A percentile compares a stretch with the other conserved stretches of the same genome.
phyloP scores from a whole-genome alignment of 2,329 filamentous ascomycete genomes.

The Pseudogymnoascus sp. region DNA sequence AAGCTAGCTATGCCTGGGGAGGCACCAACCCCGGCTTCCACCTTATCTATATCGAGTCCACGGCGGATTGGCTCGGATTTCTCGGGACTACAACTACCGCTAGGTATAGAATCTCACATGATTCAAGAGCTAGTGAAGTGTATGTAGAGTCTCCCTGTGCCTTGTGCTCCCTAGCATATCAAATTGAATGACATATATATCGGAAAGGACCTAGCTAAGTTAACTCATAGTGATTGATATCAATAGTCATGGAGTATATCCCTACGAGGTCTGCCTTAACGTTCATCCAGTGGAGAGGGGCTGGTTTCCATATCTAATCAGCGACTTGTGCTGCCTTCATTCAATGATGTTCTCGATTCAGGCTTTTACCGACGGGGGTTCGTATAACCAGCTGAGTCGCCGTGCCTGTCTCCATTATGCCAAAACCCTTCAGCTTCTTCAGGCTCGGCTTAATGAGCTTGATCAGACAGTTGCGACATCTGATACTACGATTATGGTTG shows the following conservation, averaged over 20 bases:
- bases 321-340: neutral
- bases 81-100: neutral
- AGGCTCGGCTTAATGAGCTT: neutral
- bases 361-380: neutral
- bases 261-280: neutral
- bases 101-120: neutral
- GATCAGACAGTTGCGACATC: neutral
- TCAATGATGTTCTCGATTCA: neutral
- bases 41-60: neutral
- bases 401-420: neutral
- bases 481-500: neutral
- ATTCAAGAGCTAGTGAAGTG: neutral
- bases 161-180: neutral
- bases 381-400: neutral
- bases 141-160: neutral
- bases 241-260: neutral
- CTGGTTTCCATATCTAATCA: neutral
- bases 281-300: neutral
- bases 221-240: neutral
- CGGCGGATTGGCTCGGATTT: neutral
- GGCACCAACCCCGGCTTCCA: neutral
- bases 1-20: neutral
- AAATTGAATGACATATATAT: neutral
- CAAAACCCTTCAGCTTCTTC: neutral
- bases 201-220: neutral